Evolutionary conservation across 257 asterid genomes (phyloP).

Genomic region (Lavandula angustifolia): DNA sequence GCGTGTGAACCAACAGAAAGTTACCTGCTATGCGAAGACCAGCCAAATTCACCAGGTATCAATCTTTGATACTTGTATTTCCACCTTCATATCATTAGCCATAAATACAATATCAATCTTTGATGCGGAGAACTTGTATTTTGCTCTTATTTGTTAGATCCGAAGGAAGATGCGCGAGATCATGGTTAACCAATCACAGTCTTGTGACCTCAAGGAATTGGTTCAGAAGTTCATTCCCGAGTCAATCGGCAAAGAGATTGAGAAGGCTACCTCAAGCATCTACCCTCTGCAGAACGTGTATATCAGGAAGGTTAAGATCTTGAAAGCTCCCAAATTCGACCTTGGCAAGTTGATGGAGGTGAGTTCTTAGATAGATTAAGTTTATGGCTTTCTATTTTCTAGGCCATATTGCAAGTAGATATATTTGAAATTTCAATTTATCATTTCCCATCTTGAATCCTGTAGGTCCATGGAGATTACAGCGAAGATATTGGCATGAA

Average conservation of each 20-base stretch:
- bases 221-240: constrained; percentile 83
- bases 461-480: constrained; percentile 75
- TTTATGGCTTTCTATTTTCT: too few species aligned
- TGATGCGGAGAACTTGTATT: not conserved
- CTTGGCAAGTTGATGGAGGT: constrained; percentile 84
- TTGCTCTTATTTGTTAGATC: constrained; percentile 42
- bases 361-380: not conserved
- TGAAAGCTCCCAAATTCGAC: constrained; percentile 87
- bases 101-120: not conserved
- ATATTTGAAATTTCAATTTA: not conserved
- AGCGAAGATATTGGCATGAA: constrained; percentile 64
- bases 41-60: constrained; percentile 81
- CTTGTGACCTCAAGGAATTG: constrained; percentile 75
- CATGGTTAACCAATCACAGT: constrained; percentile 72
- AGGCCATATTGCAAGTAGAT: too few species aligned
- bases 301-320: constrained; percentile 75
- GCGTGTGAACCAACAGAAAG: constrained; percentile 81
- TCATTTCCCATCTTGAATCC: too few species aligned
- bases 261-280: constrained; percentile 74
- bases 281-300: constrained; percentile 82
- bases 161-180: constrained; percentile 87
- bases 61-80: not conserved
- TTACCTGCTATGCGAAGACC: constrained; percentile 85
- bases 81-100: not conserved
- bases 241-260: constrained; percentile 81